Evolutionary conservation across 1,139 yeast genomes (phyloP).

Genomic region (Suzukiozyma palmioleophila): DNA sequence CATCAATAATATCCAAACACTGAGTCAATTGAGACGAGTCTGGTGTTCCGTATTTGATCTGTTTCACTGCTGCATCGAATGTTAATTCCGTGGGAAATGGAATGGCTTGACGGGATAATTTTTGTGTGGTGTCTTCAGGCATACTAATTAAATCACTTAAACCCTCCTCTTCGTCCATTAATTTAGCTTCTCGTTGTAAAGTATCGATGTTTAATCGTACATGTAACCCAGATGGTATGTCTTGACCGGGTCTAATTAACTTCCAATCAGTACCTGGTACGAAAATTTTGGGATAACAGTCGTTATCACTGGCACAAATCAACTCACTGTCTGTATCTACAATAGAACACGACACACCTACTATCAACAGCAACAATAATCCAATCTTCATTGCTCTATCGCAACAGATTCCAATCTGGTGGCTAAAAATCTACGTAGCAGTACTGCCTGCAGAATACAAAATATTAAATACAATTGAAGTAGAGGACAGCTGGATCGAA

Average conservation of each 20-base stretch:
- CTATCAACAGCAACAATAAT: neutral
- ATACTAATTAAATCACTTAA: conserved; percentile 1
- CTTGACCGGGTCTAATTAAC: conserved; percentile 59
- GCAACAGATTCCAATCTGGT: no score
- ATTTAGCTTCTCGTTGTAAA: conserved; percentile 61
- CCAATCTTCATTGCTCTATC: neutral
- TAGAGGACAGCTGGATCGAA: no score
- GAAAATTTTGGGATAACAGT: conserved; percentile 64
- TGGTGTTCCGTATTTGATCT: conserved; percentile 11
- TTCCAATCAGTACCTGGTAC: conserved; percentile 68
- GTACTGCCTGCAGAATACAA: no score
- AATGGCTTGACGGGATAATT: conserved; percentile 1
- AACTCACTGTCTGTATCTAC: conserved; percentile 14
- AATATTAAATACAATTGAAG: no score
- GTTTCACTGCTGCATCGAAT: conserved; percentile 24
- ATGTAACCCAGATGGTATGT: conserved; percentile 75
- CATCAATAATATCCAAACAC: conserved; percentile 49
- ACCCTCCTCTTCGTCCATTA: conserved; percentile 24
- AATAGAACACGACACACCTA: conserved; percentile 5
- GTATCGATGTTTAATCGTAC: conserved; percentile 68
- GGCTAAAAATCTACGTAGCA: no score
- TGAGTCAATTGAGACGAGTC: conserved; percentile 12
- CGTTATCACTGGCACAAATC: conserved; percentile 22
- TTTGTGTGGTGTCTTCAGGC: conserved; percentile 4
- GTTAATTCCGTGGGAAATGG: conserved; percentile 13